phyloP scores from a whole-genome alignment of 2,329 filamentous ascomycete genomes.

The Trichoderma asperellum region DNA sequence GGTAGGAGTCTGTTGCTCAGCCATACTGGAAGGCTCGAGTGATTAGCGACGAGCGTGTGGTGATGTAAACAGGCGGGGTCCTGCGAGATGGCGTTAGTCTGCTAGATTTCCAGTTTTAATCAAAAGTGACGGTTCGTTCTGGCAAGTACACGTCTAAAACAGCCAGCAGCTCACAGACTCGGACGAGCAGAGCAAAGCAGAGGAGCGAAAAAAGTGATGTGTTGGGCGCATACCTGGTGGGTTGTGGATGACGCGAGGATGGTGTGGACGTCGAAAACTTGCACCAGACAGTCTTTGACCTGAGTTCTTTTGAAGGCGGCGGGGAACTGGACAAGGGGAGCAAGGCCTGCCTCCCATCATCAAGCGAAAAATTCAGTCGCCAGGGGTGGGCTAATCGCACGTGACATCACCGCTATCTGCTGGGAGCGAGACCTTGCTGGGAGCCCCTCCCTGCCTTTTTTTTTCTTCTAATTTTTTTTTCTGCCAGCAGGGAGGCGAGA shows the following conservation, averaged over 20 bases:
- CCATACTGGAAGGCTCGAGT: conserved; percentile 59
- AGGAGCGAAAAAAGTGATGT: background rate
- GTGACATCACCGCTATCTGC: conserved; percentile 40
- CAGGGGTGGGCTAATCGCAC: conserved; percentile 40
- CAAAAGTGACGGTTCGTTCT: conserved; percentile 8
- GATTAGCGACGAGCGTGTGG: conserved; percentile 35
- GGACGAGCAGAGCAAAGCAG: background rate
- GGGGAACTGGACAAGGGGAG: conserved; percentile 46
- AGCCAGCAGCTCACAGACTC: conserved; percentile 2
- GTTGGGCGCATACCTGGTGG: conserved; percentile 32
- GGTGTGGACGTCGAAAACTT: conserved; percentile 44
- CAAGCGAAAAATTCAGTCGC: conserved; percentile 51
- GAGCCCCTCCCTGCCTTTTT: conserved; percentile 9
- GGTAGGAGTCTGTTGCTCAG: conserved; percentile 66
- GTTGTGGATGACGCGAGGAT: conserved; percentile 38
- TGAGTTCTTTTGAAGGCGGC: conserved; percentile 49
- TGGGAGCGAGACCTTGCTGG: background rate
- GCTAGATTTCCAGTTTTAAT: conserved; percentile 25
- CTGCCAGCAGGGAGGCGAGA: conserved; percentile 4
- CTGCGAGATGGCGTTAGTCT: conserved; percentile 43
- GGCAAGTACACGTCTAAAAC: background rate
- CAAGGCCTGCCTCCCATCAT: conserved; percentile 27
- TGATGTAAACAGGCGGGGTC: conserved; percentile 55
- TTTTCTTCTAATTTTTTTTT: background rate
- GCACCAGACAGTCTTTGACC: conserved; percentile 41